These are phyloP conservation scores for Rhodofomes roseus DNA, from an alignment of 1,284 basidiomycete species.

Conservation along the genomic window DNA sequence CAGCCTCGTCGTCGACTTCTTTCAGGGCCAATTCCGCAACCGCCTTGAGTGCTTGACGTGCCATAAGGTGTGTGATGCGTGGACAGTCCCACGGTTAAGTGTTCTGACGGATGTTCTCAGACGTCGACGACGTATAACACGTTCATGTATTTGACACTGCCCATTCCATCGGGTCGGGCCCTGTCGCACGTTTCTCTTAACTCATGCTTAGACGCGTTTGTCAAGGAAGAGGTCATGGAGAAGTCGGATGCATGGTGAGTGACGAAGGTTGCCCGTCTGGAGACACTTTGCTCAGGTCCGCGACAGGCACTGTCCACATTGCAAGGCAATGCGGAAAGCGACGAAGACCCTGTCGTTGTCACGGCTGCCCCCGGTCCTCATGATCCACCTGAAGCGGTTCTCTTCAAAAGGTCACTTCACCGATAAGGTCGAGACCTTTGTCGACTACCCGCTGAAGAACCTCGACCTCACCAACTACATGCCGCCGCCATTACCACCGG, in stretches of 20 bases:
- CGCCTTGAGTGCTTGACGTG: conserved; percentile 90
- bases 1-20: conserved; percentile 93
- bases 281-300: no score
- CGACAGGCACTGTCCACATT: conserved; percentile 86
- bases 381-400: conserved; percentile 97
- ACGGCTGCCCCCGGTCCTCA: conserved; percentile 87
- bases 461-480: conserved; percentile 92
- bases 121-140: conserved; percentile 98
- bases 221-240: conserved; percentile 88
- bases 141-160: conserved; percentile 94
- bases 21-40: conserved; percentile 97
- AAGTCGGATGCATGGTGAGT: conserved; percentile 92
- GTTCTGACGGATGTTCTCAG: conserved; percentile 37
- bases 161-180: conserved; percentile 70
- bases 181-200: conserved; percentile 70
- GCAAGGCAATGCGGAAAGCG: conserved; percentile 82
- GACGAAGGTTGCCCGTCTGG: background rate
- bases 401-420: conserved; percentile 90
- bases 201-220: conserved; percentile 88
- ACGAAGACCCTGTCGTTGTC: conserved; percentile 85
- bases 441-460: conserved; percentile 82
- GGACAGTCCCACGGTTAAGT: background rate
- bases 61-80: conserved; percentile 60
- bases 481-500: conserved; percentile 74
- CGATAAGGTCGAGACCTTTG: conserved; percentile 90